Evolutionary conservation across 202 grass and related monocot genomes (phyloP).

Genomic region (Alloteropsis angusta): DNA sequence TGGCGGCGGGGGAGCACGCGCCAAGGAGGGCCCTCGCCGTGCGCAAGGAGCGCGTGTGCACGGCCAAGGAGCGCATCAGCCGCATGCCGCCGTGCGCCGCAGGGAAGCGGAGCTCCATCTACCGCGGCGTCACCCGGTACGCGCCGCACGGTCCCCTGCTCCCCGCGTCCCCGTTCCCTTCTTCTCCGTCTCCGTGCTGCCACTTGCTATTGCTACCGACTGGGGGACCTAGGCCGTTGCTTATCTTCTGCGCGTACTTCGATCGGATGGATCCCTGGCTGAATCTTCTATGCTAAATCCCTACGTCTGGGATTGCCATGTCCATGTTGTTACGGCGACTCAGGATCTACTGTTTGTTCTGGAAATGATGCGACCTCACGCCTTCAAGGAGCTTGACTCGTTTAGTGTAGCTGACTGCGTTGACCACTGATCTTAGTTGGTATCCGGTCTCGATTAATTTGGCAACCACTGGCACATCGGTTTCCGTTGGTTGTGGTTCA

Average conservation of each 20-base stretch:
- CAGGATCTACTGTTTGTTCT: constrained; percentile 1
- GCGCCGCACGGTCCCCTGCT: not conserved
- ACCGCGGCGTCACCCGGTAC: constrained; percentile 93
- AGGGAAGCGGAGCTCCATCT: constrained; percentile 98
- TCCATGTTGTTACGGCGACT: not conserved
- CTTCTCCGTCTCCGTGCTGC: not conserved
- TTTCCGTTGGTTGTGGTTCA: not conserved
- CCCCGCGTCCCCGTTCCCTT: no score
- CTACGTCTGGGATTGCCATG: not conserved
- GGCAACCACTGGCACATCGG: not conserved
- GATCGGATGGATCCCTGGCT: not conserved
- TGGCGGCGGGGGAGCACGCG: constrained; percentile 7
- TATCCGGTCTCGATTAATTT: not conserved
- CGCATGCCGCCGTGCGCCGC: constrained; percentile 94
- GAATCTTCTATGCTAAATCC: not conserved
- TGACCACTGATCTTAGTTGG: not conserved
- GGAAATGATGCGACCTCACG: not conserved
- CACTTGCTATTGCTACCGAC: not conserved
- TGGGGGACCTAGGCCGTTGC: not conserved
- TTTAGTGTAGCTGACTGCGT: not conserved
- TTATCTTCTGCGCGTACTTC: not conserved
- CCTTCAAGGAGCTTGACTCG: not conserved
- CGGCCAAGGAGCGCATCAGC: constrained; percentile 99
- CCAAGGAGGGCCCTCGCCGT: constrained; percentile 45
- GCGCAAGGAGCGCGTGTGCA: constrained; percentile 89